These are phyloP conservation scores for Acer yangbiense DNA, from an alignment of 345 rosid species.

Conservation along the genomic window DNA sequence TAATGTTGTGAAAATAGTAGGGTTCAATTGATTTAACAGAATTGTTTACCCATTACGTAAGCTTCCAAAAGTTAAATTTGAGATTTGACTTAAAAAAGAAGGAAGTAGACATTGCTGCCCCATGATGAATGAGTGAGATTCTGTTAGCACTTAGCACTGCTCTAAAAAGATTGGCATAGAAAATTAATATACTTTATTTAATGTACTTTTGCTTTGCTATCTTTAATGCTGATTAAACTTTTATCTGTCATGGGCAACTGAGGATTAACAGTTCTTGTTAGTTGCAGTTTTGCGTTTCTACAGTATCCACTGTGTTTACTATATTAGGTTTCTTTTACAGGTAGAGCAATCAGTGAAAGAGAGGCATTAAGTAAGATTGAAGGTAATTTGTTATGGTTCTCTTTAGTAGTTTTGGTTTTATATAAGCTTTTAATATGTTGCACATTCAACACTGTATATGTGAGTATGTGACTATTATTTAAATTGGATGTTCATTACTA, in stretches of 20 bases:
- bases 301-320: constrained; percentile 1
- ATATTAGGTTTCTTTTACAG: constrained; percentile 32
- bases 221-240: not conserved
- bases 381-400: constrained; percentile 39
- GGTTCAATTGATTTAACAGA: too few relatives aligned
- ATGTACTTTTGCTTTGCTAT: not conserved
- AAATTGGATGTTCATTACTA: not conserved
- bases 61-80: too few relatives aligned
- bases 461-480: not conserved
- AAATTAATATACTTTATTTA: not conserved
- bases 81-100: too few relatives aligned
- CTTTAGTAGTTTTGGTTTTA: constrained; percentile 2
- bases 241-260: not conserved
- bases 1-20: too few relatives aligned
- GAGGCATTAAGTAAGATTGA: constrained; percentile 46
- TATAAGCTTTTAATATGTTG: not conserved
- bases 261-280: not conserved
- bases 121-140: too few relatives aligned
- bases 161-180: not conserved
- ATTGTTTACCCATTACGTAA: too few relatives aligned
- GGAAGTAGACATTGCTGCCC: too few relatives aligned
- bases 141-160: too few relatives aligned
- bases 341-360: constrained; percentile 35
- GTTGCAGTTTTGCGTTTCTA: not conserved
- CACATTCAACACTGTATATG: not conserved